A percentile compares a stretch with the other conserved stretches of the same genome.
Conservation (phyloP, 2,329 filamentous ascomycete species). For the Colletotrichum musicola region DNA sequence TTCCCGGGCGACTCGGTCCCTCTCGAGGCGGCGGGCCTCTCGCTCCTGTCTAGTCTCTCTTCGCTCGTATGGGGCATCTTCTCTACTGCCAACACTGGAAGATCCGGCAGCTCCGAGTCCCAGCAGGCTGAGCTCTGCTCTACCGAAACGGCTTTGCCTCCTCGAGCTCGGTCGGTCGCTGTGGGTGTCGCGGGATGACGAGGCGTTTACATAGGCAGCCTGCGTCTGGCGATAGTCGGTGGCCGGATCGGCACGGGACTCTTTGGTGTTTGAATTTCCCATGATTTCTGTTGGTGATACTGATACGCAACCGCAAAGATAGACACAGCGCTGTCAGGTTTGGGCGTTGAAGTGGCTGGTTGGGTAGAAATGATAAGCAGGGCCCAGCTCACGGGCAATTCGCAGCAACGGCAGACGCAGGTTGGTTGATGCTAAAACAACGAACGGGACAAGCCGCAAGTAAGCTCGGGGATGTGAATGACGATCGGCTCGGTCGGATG, state of each 20-base stretch:
- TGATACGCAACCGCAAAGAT: neutral
- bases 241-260: constrained; percentile 48
- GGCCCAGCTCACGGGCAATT: too few species aligned
- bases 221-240: constrained; percentile 34
- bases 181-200: constrained; percentile 16
- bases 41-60: constrained; percentile 92
- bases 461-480: neutral
- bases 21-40: constrained; percentile 87
- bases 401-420: too few species aligned
- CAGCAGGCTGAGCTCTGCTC: constrained; percentile 62
- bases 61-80: constrained; percentile 67
- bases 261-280: constrained; percentile 57
- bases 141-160: constrained; percentile 46
- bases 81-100: constrained; percentile 53
- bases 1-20: constrained; percentile 78
- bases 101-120: constrained; percentile 54
- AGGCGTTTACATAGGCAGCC: constrained; percentile 27
- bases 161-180: constrained; percentile 30
- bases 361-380: too few species aligned
- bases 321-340: neutral
- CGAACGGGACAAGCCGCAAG: too few species aligned
- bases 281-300: constrained; percentile 42
- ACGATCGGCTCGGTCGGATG: neutral
- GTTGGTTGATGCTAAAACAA: too few species aligned
- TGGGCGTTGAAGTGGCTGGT: too few species aligned